These are phyloP conservation scores for Phytophthora pluvialis DNA, from an alignment of 352 stramenopile genomes.

Conservation along the genomic window DNA sequence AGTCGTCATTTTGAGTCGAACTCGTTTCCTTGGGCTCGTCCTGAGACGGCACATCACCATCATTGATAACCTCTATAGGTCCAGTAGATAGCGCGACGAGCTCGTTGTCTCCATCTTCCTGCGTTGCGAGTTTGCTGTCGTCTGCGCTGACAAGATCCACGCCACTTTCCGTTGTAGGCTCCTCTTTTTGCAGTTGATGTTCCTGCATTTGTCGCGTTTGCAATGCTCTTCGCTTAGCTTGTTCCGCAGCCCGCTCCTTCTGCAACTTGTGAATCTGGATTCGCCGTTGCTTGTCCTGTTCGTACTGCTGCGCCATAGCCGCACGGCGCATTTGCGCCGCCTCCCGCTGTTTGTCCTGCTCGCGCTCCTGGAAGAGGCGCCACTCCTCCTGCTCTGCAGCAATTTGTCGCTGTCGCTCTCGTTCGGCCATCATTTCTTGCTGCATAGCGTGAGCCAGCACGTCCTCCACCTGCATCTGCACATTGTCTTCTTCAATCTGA, in stretches of 20 bases:
- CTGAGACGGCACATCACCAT: background rate
- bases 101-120: background rate
- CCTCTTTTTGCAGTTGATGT: background rate
- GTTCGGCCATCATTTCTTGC: constrained; percentile 44
- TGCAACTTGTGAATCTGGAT: constrained; percentile 76
- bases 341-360: constrained; percentile 57
- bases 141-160: background rate
- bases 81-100: background rate
- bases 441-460: constrained; percentile 42
- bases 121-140: background rate
- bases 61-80: background rate
- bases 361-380: constrained; percentile 56
- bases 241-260: constrained; percentile 49
- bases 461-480: constrained; percentile 62
- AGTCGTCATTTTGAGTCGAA: background rate
- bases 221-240: constrained; percentile 25
- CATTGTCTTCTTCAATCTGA: constrained; percentile 42
- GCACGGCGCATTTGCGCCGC: constrained; percentile 55
- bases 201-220: constrained; percentile 24
- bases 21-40: background rate
- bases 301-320: constrained; percentile 66
- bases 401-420: constrained; percentile 55
- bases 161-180: background rate
- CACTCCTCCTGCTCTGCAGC: constrained; percentile 65
- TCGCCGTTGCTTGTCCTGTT: constrained; percentile 63